Conservation (phyloP, 345 rosid genomes). For the Acer campestre region DNA sequence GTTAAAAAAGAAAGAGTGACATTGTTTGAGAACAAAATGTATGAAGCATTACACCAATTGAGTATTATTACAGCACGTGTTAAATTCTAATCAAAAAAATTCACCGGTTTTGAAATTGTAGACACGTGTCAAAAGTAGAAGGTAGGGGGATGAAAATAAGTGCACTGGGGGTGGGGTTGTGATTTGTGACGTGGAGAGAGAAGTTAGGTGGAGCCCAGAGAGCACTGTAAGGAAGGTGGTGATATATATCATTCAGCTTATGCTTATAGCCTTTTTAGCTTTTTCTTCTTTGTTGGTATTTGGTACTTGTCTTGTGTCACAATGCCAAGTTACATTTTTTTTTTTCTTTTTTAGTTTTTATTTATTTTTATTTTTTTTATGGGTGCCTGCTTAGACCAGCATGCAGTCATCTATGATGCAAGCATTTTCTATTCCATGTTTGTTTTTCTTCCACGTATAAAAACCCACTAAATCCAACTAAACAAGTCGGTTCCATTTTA, state of each 20-base stretch:
- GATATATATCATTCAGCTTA: neutral
- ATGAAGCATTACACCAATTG: too few species aligned
- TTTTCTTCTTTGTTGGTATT: conserved; percentile 37
- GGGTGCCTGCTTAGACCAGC: conserved; percentile 80
- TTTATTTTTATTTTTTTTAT: neutral
- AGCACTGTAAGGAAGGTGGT: conserved; percentile 27
- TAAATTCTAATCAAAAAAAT: too few species aligned
- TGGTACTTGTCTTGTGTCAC: conserved; percentile 57
- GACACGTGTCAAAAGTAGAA: neutral
- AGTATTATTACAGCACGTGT: too few species aligned
- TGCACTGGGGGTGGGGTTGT: neutral
- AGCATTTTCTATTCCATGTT: conserved; percentile 24
- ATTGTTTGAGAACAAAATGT: too few species aligned
- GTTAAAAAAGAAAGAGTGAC: too few species aligned
- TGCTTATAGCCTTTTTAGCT: conserved; percentile 27
- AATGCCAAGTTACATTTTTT: conserved; percentile 32
- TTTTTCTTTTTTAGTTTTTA: neutral
- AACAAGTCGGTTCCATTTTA: too few species aligned
- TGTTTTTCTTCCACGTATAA: too few species aligned
- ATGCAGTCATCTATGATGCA: conserved; percentile 76
- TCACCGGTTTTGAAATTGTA: too few species aligned
- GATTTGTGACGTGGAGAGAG: neutral
- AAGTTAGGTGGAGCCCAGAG: conserved; percentile 50
- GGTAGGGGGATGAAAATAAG: neutral
- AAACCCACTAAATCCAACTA: too few species aligned